Percentiles rank a stretch among this genome's conserved stretches.
Evolutionary conservation across 2,329 filamentous ascomycete genomes (phyloP).

Genomic region (Corinectria fuckeliana): DNA sequence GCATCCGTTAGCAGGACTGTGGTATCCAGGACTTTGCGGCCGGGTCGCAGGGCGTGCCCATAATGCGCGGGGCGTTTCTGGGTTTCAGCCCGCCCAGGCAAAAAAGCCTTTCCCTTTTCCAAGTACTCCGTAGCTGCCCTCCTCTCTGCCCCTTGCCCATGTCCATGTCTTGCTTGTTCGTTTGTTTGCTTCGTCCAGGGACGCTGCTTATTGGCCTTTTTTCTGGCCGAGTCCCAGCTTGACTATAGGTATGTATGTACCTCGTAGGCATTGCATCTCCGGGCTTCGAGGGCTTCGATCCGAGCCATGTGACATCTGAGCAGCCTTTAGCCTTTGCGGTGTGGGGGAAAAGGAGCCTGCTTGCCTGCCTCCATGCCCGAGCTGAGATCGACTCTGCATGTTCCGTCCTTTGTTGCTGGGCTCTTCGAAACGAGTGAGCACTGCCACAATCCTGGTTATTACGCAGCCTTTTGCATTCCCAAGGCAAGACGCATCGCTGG

Average conservation of each 20-base stretch:
- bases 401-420: slow-evolving; percentile 1
- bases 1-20: slow-evolving; percentile 23
- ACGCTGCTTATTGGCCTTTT: slow-evolving; percentile 8
- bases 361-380: not conserved
- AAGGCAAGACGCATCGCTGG: slow-evolving; percentile 16
- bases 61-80: slow-evolving; percentile 30
- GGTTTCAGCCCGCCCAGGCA: slow-evolving; percentile 25
- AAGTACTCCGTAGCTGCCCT: slow-evolving; percentile 26
- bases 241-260: not conserved
- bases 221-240: not conserved
- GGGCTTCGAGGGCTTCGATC: not conserved
- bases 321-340: slow-evolving; percentile 2
- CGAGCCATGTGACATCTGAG: slow-evolving; percentile 1
- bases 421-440: slow-evolving; percentile 24
- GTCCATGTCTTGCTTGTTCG: slow-evolving; percentile 19
- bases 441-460: slow-evolving; percentile 22
- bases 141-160: too few relatives aligned
- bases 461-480: slow-evolving; percentile 23
- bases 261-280: slow-evolving; percentile 2
- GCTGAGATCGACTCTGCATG: not conserved
- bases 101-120: slow-evolving; percentile 21
- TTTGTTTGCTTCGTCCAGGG: slow-evolving; percentile 19
- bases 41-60: slow-evolving; percentile 27
- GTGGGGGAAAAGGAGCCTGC: slow-evolving; percentile 4
- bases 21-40: slow-evolving; percentile 19